Percentiles rank a stretch among this genome's conserved stretches.
phyloP scores from a whole-genome alignment of 2,329 filamentous ascomycete genomes.

The Pseudomassariella vexata region DNA sequence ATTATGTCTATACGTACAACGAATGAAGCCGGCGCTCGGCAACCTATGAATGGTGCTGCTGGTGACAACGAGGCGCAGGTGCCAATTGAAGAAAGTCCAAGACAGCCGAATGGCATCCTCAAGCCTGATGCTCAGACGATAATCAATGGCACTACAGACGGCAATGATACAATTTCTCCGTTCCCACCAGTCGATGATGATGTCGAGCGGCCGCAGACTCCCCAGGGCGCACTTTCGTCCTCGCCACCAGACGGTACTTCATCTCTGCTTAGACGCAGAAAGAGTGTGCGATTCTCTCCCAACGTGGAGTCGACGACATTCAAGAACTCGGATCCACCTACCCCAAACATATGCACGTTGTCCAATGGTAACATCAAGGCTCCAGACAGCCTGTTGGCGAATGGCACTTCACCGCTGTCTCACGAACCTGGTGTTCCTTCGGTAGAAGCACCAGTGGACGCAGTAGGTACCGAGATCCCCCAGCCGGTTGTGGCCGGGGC shows the following conservation, averaged over 20 bases:
- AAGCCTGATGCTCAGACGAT: too few species aligned
- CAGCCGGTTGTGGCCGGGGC: neutral
- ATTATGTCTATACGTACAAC: too few species aligned
- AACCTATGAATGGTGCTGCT: too few species aligned
- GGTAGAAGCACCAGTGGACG: neutral
- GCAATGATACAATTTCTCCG: neutral
- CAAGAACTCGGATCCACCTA: constrained; percentile 44
- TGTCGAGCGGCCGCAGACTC: constrained; percentile 8
- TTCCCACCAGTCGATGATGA: constrained; percentile 7
- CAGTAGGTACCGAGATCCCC: too few species aligned
- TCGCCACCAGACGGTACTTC: constrained; percentile 9
- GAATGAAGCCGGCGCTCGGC: too few species aligned
- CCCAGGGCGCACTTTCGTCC: constrained; percentile 5
- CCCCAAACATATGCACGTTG: constrained; percentile 28
- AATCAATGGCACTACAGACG: too few species aligned
- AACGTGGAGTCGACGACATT: constrained; percentile 61
- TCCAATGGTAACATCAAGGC: constrained; percentile 15
- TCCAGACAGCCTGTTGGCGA: constrained; percentile 11
- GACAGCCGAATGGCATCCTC: too few species aligned
- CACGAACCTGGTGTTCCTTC: constrained; percentile 2
- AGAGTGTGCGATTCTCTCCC: constrained; percentile 67
- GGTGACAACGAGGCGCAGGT: neutral
- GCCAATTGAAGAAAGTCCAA: too few species aligned
- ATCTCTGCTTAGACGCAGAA: constrained; percentile 37
- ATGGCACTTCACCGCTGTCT: constrained; percentile 9